These are phyloP conservation scores for Teratosphaeria epicoccoides DNA, from an alignment of 2,329 filamentous ascomycete species.

Conservation along the genomic window DNA sequence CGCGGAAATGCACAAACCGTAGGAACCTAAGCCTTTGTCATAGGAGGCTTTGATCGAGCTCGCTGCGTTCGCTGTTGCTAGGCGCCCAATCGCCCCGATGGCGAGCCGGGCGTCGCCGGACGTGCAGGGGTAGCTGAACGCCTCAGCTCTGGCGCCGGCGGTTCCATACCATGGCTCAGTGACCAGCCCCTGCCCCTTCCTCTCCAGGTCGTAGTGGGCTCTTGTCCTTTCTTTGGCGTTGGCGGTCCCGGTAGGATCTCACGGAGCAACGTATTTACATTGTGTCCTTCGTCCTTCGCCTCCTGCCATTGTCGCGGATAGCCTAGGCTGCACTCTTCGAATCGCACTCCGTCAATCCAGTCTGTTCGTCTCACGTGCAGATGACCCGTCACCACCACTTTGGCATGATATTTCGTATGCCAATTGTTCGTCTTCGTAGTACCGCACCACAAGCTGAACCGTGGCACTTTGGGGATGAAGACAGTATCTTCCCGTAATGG, in stretches of 20 bases:
- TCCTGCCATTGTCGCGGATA: slow-evolving; percentile 39
- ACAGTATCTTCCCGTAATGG: slow-evolving; percentile 36
- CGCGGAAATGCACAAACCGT: too few species aligned
- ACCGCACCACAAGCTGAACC: slow-evolving; percentile 39
- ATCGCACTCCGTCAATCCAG: slow-evolving; percentile 36
- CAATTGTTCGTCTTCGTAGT: slow-evolving; percentile 38
- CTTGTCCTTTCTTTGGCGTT: slow-evolving; percentile 5
- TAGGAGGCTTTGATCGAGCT: background rate
- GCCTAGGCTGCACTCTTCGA: slow-evolving; percentile 38
- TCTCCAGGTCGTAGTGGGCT: slow-evolving; percentile 10
- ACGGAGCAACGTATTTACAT: slow-evolving; percentile 36
- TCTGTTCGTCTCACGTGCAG: slow-evolving; percentile 38
- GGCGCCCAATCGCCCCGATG: background rate
- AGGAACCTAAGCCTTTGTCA: background rate
- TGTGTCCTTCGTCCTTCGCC: slow-evolving; percentile 31
- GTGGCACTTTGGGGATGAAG: slow-evolving; percentile 31
- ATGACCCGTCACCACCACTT: slow-evolving; percentile 38
- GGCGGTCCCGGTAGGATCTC: slow-evolving; percentile 36
- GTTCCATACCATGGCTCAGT: slow-evolving; percentile 8
- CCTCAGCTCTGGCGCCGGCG: background rate
- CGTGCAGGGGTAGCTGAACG: background rate
- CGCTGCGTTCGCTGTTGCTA: background rate
- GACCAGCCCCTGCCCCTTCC: slow-evolving; percentile 9
- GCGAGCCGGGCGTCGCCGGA: background rate
- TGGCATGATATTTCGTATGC: slow-evolving; percentile 37